Conservation (phyloP, 2,329 filamentous ascomycete genomes). For the Chaetothyriales sp. region DNA sequence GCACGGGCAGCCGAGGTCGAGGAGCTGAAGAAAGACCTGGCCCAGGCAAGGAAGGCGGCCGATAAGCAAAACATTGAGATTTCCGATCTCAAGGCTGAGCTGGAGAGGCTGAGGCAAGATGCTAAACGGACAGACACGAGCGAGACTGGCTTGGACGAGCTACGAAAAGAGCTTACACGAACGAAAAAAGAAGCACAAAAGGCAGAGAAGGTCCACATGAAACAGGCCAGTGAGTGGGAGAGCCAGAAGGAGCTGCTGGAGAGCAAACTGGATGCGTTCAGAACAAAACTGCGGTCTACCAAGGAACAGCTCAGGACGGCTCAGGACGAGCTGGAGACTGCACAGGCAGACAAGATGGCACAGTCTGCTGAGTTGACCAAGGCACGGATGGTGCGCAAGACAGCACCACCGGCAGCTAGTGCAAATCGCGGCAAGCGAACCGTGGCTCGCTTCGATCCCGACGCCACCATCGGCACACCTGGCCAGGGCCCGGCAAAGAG, state of each 20-base stretch:
- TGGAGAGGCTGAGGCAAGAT: conserved; percentile 1
- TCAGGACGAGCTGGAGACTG: conserved; percentile 34
- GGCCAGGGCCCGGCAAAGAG: conserved; percentile 40
- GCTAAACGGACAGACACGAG: background rate
- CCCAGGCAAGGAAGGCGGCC: conserved; percentile 31
- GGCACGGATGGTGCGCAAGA: conserved; percentile 11
- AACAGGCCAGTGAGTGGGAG: conserved; percentile 45
- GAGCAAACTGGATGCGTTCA: conserved; percentile 53
- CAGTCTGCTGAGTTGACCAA: conserved; percentile 18
- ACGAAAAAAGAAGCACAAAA: conserved; percentile 35
- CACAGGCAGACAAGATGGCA: conserved; percentile 24
- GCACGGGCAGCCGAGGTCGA: conserved; percentile 29
- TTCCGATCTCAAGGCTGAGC: background rate
- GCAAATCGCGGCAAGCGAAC: conserved; percentile 27
- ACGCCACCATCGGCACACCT: conserved; percentile 37
- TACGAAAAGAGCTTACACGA: conserved; percentile 36
- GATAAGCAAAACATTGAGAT: conserved; percentile 24
- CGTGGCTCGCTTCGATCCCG: conserved; percentile 28
- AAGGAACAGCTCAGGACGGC: conserved; percentile 60
- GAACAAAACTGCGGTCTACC: conserved; percentile 51
- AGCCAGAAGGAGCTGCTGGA: conserved; percentile 50
- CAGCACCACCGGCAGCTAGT: background rate
- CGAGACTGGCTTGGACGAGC: conserved; percentile 29
- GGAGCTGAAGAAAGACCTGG: conserved; percentile 34
- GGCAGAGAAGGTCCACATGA: conserved; percentile 37